Base-by-base conservation (phyloP, 352 stramenopile genomes). In the Elongisporangium anandrum region DNA sequence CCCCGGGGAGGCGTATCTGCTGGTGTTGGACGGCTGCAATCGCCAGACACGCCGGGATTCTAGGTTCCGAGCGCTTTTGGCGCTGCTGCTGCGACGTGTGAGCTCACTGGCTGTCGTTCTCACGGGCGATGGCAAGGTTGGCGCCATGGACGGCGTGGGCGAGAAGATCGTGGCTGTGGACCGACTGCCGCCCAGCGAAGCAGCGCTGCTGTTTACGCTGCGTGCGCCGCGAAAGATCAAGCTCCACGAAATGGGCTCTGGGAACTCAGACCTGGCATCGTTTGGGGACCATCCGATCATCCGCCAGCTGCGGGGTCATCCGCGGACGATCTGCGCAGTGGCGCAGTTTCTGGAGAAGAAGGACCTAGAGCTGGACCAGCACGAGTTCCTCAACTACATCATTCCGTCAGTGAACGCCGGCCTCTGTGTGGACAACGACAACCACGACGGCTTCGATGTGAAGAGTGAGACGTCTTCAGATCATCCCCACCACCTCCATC, bases 11-110 rank as follows among this genome's bases (percentile, higher is more conserved):
- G 78, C 60, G 17, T 90, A 85, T 38, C 52, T 94, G 29, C 69
- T 95, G 20, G 77, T 95, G 20, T 53, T 95, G 12, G 86, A 95
- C 45, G 86, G 86, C 5, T 95, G 81, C 58, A 88, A 91, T 52
- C 67, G 75, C 21, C 52, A 58, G 1, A 78, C 78, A 12, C 71
- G 73, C 34, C 77, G 79, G 4, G 72, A 79, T 54, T 39, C 62
- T 1, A 55, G 61, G 9, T 89, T 92, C 47, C 75, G 77, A 6
- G 60, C 65, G 0, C 62, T 87, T 3, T 66, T 88, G 26, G 63
- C 61, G 2, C 66, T 80, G 54, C 58, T 92, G 17, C 56, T 94
- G 56, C 81, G 85, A 19, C 80, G 82, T 15, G 85, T 92, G 10
- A 87, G 73, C 41, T 75, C 73, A 0, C 57, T 94, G 12, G 70